Evolutionary conservation across 148 eudicot species (phyloP), one percentile per base, ranked within the genome.

Genomic region (Suaeda aralocaspica): DNA sequence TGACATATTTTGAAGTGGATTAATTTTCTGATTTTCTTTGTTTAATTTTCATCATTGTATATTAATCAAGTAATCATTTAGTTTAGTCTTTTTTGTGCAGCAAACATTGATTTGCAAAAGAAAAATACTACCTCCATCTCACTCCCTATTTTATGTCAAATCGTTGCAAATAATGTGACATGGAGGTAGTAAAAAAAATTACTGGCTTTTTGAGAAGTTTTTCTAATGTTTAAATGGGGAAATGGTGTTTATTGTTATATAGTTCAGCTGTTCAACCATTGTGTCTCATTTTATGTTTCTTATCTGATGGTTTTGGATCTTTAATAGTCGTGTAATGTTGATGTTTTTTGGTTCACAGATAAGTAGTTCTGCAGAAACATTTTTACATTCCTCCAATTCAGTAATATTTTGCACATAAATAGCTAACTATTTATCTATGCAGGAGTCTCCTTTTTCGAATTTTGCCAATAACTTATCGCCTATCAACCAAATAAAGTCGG

Each of bases 391-490:
- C n/a, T 12, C 29, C 19, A 16, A 29, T 59, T 59, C 12, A 58
- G 12, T 59, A 11, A 3, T 62, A 21, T 10, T 13, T 36, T 22
- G 55, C 28, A 12, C 39, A 13, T 64, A 56, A 69, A 39, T 29
- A 49, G 24, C 41, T 16, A 19, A 8, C 41, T 19, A 49, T 72
- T 19, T 60, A 31, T n/a, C n/a, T 67, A 28, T 78, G 75, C 90
- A 93, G 98, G 96, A 93, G 36, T 93, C 98, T 25, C 98, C 98
- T 2, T 86, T 88, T 67, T 91, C 88, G 30, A 90, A 81, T 78
- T 93, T 82, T 59, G 81, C 82, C 78, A 91, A 91, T 79, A 91
- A 71, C 71, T 90, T 93, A 79, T 93, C 98, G 24, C 98, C 98
- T 9, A 87, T 93, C 70, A 82, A 84, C 60, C 85, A 86, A 4